Percentiles rank a stretch among this genome's conserved stretches.
These are phyloP conservation scores for Crucihimalaya himalaica DNA, from an alignment of 345 rosid genomes.

Conservation along the genomic window DNA sequence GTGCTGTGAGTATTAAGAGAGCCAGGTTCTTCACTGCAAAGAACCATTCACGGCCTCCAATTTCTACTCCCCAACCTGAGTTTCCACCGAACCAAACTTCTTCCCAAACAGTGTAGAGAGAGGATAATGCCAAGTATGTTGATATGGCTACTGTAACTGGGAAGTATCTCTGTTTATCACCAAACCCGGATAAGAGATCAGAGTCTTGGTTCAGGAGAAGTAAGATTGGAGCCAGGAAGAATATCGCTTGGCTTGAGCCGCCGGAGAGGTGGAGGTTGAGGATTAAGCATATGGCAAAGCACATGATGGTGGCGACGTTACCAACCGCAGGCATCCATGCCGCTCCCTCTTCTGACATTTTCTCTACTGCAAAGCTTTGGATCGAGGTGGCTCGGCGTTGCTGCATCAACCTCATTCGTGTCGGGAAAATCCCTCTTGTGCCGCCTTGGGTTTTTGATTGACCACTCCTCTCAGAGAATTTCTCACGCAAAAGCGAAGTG, in stretches of 20 bases:
- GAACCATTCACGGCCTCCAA: slow-evolving; percentile 95
- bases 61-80: slow-evolving; percentile 83
- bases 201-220: slow-evolving; percentile 98
- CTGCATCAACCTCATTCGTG: slow-evolving; percentile 94
- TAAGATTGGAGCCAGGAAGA: slow-evolving; percentile 92
- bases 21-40: slow-evolving; percentile 90
- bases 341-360: slow-evolving; percentile 86
- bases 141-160: slow-evolving; percentile 81
- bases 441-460: slow-evolving; percentile 60
- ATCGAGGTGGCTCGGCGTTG: slow-evolving; percentile 73
- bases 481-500: slow-evolving; percentile 91
- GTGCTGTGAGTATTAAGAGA: slow-evolving; percentile 79
- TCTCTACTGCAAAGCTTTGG: slow-evolving; percentile 81
- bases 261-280: slow-evolving; percentile 80
- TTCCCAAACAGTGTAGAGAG: slow-evolving; percentile 75
- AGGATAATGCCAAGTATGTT: slow-evolving; percentile 67
- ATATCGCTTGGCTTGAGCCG: slow-evolving; percentile 93
- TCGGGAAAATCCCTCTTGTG: slow-evolving; percentile 50
- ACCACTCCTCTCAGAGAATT: slow-evolving; percentile 61
- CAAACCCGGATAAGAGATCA: slow-evolving; percentile 91
- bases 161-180: slow-evolving; percentile 98
- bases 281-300: slow-evolving; percentile 94
- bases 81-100: slow-evolving; percentile 86
- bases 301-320: slow-evolving; percentile 89
- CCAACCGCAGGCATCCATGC: slow-evolving; percentile 99